These are phyloP conservation scores for Saccharomycopsis guyanensis DNA, from an alignment of 805 yeast species.

Conservation along the genomic window DNA sequence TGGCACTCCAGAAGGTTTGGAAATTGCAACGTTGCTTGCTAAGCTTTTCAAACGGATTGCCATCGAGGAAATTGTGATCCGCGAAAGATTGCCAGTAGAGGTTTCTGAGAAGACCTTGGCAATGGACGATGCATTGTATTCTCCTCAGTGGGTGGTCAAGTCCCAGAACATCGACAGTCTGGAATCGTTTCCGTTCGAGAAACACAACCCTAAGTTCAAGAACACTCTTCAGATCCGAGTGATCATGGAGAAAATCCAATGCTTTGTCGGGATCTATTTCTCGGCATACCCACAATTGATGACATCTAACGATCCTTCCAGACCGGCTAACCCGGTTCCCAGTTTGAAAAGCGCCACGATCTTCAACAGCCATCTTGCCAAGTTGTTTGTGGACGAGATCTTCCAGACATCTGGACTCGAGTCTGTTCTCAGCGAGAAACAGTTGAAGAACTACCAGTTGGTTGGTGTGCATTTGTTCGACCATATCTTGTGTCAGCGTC, in stretches of 20 bases:
- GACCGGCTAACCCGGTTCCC: background rate
- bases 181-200: conserved; percentile 25
- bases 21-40: conserved; percentile 35
- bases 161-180: conserved; percentile 1
- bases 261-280: conserved; percentile 6
- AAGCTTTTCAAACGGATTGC: conserved; percentile 42
- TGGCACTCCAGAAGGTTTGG: conserved; percentile 35
- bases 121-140: conserved; percentile 25
- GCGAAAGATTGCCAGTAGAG: conserved; percentile 39
- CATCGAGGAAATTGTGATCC: conserved; percentile 49
- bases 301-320: background rate
- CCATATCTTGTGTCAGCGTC: conserved; percentile 28
- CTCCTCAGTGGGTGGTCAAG: conserved; percentile 35
- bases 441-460: conserved; percentile 28
- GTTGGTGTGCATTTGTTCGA: conserved; percentile 32
- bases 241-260: conserved; percentile 26
- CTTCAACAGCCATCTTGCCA: conserved; percentile 7
- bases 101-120: conserved; percentile 39
- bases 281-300: background rate
- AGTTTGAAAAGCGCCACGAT: background rate
- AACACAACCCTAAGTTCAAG: conserved; percentile 52
- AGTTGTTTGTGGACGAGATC: conserved; percentile 23
- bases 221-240: conserved; percentile 52
- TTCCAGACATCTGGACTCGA: background rate
- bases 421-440: background rate